Evolutionary conservation across 2,329 filamentous ascomycete species (phyloP), one percentile per base, ranked within the genome.

Genomic region (Leptographium procerum): DNA sequence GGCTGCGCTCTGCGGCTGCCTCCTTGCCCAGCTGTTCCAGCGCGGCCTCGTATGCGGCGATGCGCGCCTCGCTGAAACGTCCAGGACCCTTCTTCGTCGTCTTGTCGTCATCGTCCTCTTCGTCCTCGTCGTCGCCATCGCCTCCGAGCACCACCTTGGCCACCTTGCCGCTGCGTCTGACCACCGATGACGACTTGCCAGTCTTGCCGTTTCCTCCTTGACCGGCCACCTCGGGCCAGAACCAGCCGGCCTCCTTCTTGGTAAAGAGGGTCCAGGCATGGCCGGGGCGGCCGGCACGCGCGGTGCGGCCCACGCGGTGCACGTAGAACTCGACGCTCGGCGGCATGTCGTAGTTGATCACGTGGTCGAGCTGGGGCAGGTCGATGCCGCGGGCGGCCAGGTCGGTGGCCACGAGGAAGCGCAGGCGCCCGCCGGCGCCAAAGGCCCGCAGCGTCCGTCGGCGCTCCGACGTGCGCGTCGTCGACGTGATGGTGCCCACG

Each of bases 311-410:
- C 1, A 96, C 90, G 47, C 94, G 86, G 70, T 97, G 94, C 5
- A 97, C 85, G 66, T 97, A 97, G 28, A 85, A 87, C 7, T 87
- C 87, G 36, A 91, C 75, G 66, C 86, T 91, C 5, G 84, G 80
- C 0, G 92, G 92, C 56, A 96, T 79, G 69, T 96, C 92, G 75
- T 97, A 97, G 73, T 96, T 96, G 71, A 97, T 77, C 52, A 97
- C 90, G 67, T 95, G 88, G 40, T 85, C 84, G 52, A 97, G 80
- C 52, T 82, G 80, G 1, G 84, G 82, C 14, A 96, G 78, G 70
- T 97, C 92, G 29, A 97, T 84, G 66, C 92, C 94, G 62, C 92
- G 88, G 2, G 91, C 89, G 1, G 94, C 89, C n/a, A 95, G 86
- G 69, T 97, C 92, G 0, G 94, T 95, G 1, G 91, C 91, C 52